Conservation (phyloP, 441 rosid genomes). For the Adansonia madagascariensis region DNA sequence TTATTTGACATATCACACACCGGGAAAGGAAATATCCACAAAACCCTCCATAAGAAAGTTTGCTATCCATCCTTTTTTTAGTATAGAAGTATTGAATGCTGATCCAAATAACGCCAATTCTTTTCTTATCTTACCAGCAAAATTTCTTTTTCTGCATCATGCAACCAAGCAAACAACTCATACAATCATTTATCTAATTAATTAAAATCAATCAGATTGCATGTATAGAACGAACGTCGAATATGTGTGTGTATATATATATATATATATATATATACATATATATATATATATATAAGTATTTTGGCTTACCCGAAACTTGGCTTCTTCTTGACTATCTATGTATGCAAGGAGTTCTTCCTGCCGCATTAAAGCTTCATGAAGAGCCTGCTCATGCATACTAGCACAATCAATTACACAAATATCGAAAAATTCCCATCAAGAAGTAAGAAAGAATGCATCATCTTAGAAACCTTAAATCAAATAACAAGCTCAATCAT, state of each 20-base stretch:
- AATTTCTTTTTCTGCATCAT: conserved; percentile 56
- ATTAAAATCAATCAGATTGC: background rate
- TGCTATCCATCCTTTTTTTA: background rate
- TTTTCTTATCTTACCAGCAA: conserved; percentile 55
- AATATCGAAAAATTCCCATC: background rate
- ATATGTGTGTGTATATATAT: too few relatives aligned
- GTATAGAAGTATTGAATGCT: background rate
- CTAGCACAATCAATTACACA: background rate
- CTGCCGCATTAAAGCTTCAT: conserved; percentile 70
- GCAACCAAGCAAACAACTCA: background rate
- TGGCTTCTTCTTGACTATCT: conserved; percentile 53
- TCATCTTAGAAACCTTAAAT: background rate
- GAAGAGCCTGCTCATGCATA: conserved; percentile 48
- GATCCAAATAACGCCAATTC: background rate
- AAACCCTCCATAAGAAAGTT: background rate
- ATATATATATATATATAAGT: background rate
- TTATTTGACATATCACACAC: background rate
- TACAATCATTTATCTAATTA: background rate
- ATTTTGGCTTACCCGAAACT: conserved; percentile 43
- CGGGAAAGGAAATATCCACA: background rate
- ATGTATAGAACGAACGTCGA: background rate
- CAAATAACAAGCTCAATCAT: background rate
- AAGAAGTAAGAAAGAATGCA: background rate
- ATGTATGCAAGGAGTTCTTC: conserved; percentile 72
- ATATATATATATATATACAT: background rate